Evolutionary conservation across 2,329 filamentous ascomycete genomes (phyloP).

Genomic region (Xylaria sp.): DNA sequence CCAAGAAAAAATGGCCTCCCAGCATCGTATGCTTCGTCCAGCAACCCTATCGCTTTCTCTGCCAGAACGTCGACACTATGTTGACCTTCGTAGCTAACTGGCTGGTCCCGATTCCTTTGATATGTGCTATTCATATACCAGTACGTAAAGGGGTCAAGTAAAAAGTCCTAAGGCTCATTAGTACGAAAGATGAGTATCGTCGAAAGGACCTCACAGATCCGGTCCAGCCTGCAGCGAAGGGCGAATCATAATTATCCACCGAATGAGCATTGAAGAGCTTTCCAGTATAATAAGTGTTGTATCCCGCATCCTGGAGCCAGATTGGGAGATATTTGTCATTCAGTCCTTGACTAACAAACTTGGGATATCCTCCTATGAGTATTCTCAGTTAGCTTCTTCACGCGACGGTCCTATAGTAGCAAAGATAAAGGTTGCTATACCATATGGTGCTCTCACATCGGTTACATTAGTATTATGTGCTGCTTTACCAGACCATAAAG

Average conservation of each 20-base stretch:
- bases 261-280: constrained; percentile 76
- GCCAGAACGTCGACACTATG: constrained; percentile 66
- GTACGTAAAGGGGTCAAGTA: constrained; percentile 72
- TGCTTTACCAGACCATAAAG: constrained; percentile 71
- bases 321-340: constrained; percentile 75
- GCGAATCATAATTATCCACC: constrained; percentile 68
- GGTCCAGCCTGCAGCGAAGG: constrained; percentile 68
- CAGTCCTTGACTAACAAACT: constrained; percentile 71
- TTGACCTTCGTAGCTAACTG: constrained; percentile 64
- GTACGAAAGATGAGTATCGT: not conserved
- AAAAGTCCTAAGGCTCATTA: constrained; percentile 51
- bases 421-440: constrained; percentile 47
- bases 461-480: constrained; percentile 79
- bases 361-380: constrained; percentile 66
- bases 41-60: constrained; percentile 61
- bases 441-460: constrained; percentile 64
- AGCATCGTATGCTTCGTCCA: constrained; percentile 62
- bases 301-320: constrained; percentile 75
- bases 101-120: constrained; percentile 64
- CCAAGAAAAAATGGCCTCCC: constrained; percentile 68
- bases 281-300: constrained; percentile 78
- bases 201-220: constrained; percentile 52
- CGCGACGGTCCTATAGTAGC: no score
- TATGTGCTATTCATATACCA: constrained; percentile 70
- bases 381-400: constrained; percentile 21